phyloP scores from a whole-genome alignment of 2,329 filamentous ascomycete genomes.

The Fusarium protoensiforme region DNA sequence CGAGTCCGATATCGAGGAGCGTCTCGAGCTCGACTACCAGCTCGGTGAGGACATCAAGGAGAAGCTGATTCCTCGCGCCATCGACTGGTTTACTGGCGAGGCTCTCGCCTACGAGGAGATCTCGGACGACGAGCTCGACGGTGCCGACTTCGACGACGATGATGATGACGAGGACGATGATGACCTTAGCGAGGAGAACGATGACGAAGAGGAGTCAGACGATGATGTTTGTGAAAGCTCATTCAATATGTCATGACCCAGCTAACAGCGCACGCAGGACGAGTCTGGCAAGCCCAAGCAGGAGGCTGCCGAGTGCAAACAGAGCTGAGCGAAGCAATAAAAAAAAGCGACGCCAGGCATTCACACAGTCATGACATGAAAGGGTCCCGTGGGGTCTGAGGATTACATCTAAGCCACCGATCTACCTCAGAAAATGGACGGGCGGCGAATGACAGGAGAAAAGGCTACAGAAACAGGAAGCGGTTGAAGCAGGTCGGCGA shows the following conservation, averaged over 20 bases:
- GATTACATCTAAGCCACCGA: constrained; percentile 39
- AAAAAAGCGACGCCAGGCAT: constrained; percentile 48
- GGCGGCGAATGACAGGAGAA: constrained; percentile 39
- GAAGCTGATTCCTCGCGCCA: constrained; percentile 97
- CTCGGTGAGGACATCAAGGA: constrained; percentile 99
- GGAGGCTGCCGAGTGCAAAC: constrained; percentile 95
- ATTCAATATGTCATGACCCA: not conserved
- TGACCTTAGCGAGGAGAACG: constrained; percentile 84
- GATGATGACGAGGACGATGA: constrained; percentile 95
- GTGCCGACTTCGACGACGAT: constrained; percentile 87
- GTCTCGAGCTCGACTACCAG: constrained; percentile 97
- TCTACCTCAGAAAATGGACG: constrained; percentile 30
- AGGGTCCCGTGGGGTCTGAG: constrained; percentile 36
- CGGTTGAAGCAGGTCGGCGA: constrained; percentile 41
- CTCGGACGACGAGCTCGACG: constrained; percentile 83
- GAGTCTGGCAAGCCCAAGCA: constrained; percentile 91
- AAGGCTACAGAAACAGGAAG: constrained; percentile 44
- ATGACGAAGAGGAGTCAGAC: constrained; percentile 84
- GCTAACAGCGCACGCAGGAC: constrained; percentile 65
- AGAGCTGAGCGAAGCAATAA: constrained; percentile 73
- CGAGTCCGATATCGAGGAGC: constrained; percentile 93
- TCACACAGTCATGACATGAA: constrained; percentile 41
- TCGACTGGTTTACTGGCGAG: constrained; percentile 99
- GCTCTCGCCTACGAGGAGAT: constrained; percentile 96
- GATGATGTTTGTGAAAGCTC: constrained; percentile 71